phyloP scores from a whole-genome alignment of 192 early-diverging fungal species.

The Coemansia asiatica region DNA sequence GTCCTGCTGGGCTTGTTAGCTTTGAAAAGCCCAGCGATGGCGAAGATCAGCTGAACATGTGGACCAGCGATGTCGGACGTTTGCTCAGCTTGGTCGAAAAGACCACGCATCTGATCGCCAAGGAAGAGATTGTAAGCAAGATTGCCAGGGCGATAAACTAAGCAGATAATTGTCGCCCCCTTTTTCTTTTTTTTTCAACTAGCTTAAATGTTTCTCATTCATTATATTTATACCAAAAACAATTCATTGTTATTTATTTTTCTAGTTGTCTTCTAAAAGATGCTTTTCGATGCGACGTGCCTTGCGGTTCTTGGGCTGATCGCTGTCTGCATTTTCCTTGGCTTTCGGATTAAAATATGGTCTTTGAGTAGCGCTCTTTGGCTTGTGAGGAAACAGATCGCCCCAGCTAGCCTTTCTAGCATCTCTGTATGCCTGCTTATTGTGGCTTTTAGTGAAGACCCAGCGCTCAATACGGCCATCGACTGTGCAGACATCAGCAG shows the following conservation, averaged over 20 bases:
- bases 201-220: slow-evolving; percentile 1
- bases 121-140: slow-evolving; percentile 88
- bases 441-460: slow-evolving; percentile 67
- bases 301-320: slow-evolving; percentile 18
- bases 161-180: slow-evolving; percentile 11
- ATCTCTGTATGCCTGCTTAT: slow-evolving; percentile 71
- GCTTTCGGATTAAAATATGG: slow-evolving; percentile 18
- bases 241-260: neutral
- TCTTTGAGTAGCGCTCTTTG: slow-evolving; percentile 44
- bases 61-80: slow-evolving; percentile 86
- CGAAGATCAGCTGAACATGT: slow-evolving; percentile 89
- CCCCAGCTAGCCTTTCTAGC: slow-evolving; percentile 79
- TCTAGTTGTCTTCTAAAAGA: neutral
- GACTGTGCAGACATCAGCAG: slow-evolving; percentile 65
- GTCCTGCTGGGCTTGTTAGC: slow-evolving; percentile 84
- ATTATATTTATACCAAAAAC: neutral
- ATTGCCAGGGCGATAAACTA: slow-evolving; percentile 62
- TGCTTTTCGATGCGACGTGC: slow-evolving; percentile 8
- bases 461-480: slow-evolving; percentile 64
- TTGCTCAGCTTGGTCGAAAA: slow-evolving; percentile 92
- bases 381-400: slow-evolving; percentile 75
- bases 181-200: neutral
- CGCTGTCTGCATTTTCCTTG: neutral
- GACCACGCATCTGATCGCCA: slow-evolving; percentile 87
- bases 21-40: slow-evolving; percentile 84